phyloP scores from a whole-genome alignment of 2,329 filamentous ascomycete genomes.

The Fusarium sororula region DNA sequence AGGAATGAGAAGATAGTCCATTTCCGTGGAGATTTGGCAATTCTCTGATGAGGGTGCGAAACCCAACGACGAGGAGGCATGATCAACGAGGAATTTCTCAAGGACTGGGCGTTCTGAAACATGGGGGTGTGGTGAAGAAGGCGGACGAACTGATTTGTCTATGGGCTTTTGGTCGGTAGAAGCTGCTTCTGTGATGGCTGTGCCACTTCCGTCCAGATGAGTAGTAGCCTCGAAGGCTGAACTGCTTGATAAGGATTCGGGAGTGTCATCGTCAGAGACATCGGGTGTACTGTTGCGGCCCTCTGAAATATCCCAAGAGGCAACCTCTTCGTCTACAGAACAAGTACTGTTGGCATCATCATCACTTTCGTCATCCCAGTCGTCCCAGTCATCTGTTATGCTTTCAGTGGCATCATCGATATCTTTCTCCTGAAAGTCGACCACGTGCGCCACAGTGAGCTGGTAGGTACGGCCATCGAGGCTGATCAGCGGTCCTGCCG shows the following conservation, averaged over 20 bases:
- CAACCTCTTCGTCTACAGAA: neutral
- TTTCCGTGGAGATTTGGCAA: neutral
- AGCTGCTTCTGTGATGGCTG: neutral
- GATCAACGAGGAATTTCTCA: neutral
- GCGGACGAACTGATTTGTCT: too few species aligned
- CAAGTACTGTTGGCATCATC: rapidly evolving
- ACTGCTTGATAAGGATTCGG: neutral
- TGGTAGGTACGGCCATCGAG: neutral
- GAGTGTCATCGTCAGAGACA: neutral
- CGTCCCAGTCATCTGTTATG: neutral
- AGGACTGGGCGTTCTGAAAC: neutral
- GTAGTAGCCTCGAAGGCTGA: rapidly evolving
- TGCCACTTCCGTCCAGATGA: rapidly evolving
- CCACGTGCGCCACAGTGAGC: neutral
- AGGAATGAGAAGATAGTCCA: neutral
- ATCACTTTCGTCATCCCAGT: neutral
- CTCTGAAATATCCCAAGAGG: neutral
- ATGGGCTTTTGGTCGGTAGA: rapidly evolving
- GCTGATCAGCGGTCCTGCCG: rapidly evolving
- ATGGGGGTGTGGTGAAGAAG: rapidly evolving
- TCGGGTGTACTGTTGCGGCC: rapidly evolving
- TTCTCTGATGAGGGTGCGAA: neutral
- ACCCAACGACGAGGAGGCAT: neutral
- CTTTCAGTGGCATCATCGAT: rapidly evolving
- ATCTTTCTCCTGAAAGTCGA: neutral